These are phyloP conservation scores for Arachis monticola DNA, from an alignment of 331 rosid species.

Conservation along the genomic window DNA sequence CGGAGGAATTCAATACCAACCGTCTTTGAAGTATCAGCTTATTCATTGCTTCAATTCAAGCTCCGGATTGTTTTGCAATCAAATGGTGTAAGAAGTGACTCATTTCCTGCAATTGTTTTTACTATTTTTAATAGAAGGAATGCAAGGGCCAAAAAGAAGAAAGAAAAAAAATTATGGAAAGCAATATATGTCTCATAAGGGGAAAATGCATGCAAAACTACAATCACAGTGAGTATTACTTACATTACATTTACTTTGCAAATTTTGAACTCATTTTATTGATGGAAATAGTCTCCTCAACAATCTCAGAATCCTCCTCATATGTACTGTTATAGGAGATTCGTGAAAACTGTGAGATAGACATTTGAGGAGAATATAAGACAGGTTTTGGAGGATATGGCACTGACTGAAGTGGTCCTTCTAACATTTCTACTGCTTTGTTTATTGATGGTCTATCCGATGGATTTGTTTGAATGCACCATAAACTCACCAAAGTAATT, in stretches of 20 bases:
- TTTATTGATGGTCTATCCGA: conserved; percentile 43
- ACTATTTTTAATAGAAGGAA: not conserved
- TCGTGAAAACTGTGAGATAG: not conserved
- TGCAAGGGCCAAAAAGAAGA: no score
- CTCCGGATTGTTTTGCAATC: not conserved
- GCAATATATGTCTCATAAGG: not conserved
- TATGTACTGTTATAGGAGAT: not conserved
- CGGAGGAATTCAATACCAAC: no score
- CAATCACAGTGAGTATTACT: no score
- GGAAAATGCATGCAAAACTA: no score
- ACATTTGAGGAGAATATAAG: conserved; percentile 27
- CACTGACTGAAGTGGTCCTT: conserved; percentile 32
- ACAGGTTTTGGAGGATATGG: conserved; percentile 52
- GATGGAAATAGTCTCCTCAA: not conserved
- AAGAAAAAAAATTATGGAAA: not conserved
- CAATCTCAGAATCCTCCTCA: not conserved
- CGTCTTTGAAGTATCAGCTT: conserved; percentile 16
- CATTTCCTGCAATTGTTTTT: no score
- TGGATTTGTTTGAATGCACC: conserved; percentile 52
- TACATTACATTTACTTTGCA: no score
- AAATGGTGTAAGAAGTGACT: no score
- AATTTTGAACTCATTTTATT: no score
- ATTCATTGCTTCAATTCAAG: conserved; percentile 6
- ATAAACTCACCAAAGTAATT: conserved; percentile 40
- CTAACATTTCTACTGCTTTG: conserved; percentile 49